A percentile compares a stretch with the other conserved stretches of the same genome.
These are phyloP conservation scores for Euclidium syriacum DNA, from an alignment of 345 rosid genomes.

Conservation along the genomic window DNA sequence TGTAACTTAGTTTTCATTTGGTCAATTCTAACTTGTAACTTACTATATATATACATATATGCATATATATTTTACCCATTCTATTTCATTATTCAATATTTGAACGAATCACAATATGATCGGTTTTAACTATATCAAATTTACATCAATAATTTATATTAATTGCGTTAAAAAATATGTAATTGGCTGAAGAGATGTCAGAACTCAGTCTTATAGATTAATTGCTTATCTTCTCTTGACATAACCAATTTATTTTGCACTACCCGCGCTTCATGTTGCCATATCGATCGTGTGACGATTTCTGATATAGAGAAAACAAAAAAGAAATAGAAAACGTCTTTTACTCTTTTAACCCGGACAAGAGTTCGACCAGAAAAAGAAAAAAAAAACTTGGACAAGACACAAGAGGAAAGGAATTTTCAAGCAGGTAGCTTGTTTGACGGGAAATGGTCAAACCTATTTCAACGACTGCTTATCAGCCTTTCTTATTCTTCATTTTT, in stretches of 20 bases:
- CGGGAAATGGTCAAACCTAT: conserved; percentile 31
- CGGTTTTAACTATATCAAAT: no score
- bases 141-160: no score
- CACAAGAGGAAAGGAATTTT: neutral
- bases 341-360: conserved; percentile 6
- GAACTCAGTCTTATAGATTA: no score
- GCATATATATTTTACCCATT: no score
- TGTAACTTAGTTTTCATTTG: no score
- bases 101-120: no score
- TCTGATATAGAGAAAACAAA: neutral
- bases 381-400: no score
- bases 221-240: neutral
- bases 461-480: conserved; percentile 17
- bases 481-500: conserved; percentile 23
- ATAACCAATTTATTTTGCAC: neutral
- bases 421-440: conserved; percentile 31
- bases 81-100: no score
- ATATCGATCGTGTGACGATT: neutral
- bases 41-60: no score
- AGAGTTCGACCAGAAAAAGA: neutral
- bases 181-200: no score
- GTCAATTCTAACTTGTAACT: no score
- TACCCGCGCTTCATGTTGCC: neutral
- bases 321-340: neutral
- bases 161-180: no score